Percentiles rank a stretch among this genome's conserved stretches.
Evolutionary conservation across 228 moss, liverwort and hornwort genomes (phyloP).

Genomic region (Sphagnum fallax): DNA sequence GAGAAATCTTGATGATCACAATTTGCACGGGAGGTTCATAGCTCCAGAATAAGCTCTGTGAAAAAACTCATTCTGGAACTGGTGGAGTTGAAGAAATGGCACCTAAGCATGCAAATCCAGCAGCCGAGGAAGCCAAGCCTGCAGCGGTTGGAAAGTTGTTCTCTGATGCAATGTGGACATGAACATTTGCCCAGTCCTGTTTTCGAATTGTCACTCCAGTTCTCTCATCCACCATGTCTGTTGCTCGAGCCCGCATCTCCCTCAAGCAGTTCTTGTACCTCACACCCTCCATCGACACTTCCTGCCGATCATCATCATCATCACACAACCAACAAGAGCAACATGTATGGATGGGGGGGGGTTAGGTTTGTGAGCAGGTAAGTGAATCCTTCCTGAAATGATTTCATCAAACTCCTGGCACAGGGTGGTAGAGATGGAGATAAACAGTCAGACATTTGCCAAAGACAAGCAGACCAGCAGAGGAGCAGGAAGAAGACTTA

Average conservation of each 20-base stretch:
- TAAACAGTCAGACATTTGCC: background rate
- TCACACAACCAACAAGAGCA: background rate
- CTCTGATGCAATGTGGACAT: slow-evolving; percentile 85
- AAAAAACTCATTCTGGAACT: too few relatives aligned
- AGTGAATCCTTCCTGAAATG: too few relatives aligned
- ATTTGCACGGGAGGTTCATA: too few relatives aligned
- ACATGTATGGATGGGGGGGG: background rate
- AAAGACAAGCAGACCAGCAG: too few relatives aligned
- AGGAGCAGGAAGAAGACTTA: too few relatives aligned
- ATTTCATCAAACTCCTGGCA: too few relatives aligned
- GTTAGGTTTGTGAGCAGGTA: background rate
- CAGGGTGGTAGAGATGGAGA: background rate
- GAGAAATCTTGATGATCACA: too few relatives aligned
- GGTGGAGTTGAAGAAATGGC: background rate
- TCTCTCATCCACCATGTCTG: slow-evolving; percentile 70
- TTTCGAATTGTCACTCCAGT: slow-evolving; percentile 55
- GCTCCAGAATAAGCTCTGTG: too few relatives aligned
- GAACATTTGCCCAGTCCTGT: slow-evolving; percentile 64
- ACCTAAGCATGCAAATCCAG: slow-evolving; percentile 98
- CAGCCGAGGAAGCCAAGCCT: slow-evolving; percentile 97
- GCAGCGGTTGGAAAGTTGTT: slow-evolving; percentile 99
- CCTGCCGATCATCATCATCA: slow-evolving; percentile 28
- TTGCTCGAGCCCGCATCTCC: slow-evolving; percentile 83
- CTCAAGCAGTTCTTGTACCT: slow-evolving; percentile 84
- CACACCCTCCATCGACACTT: slow-evolving; percentile 88